A percentile compares a stretch with the other conserved stretches of the same genome.
These are phyloP conservation scores for Pythium phragmitis DNA, from an alignment of 352 stramenopile species.

Conservation along the genomic window DNA sequence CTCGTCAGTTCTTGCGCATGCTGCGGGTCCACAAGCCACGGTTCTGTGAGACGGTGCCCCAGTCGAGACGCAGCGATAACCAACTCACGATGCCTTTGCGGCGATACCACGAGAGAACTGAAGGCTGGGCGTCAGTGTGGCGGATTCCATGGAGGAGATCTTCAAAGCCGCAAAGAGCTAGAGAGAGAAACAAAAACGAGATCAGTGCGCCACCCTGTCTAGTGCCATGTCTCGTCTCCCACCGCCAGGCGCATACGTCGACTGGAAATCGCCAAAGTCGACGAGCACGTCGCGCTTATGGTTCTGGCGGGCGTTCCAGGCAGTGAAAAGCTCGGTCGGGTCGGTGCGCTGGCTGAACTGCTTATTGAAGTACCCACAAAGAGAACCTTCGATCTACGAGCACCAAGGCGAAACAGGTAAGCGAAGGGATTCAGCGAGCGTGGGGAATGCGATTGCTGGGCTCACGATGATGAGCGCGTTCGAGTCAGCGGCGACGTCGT, in stretches of 20 bases:
- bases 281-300: slow-evolving; percentile 44
- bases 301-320: slow-evolving; percentile 51
- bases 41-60: neutral
- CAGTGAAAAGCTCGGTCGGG: slow-evolving; percentile 36
- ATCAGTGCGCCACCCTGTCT: neutral
- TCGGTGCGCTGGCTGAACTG: slow-evolving; percentile 46
- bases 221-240: neutral
- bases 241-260: slow-evolving; percentile 54
- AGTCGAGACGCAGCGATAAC: neutral
- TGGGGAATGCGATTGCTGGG: neutral
- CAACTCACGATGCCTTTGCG: slow-evolving; percentile 21
- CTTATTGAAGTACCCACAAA: slow-evolving; percentile 74
- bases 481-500: slow-evolving; percentile 37
- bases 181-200: neutral
- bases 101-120: slow-evolving; percentile 24
- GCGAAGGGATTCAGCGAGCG: neutral
- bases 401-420: neutral
- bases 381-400: slow-evolving; percentile 55
- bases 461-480: slow-evolving; percentile 49
- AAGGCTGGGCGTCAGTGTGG: neutral
- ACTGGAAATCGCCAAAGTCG: slow-evolving; percentile 69
- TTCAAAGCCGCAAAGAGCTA: slow-evolving; percentile 61
- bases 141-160: slow-evolving; percentile 32
- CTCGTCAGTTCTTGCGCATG: slow-evolving; percentile 39
- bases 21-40: slow-evolving; percentile 3